These are phyloP conservation scores for Phytophthora niederhauseri DNA, from an alignment of 352 stramenopile species.

Conservation along the genomic window DNA sequence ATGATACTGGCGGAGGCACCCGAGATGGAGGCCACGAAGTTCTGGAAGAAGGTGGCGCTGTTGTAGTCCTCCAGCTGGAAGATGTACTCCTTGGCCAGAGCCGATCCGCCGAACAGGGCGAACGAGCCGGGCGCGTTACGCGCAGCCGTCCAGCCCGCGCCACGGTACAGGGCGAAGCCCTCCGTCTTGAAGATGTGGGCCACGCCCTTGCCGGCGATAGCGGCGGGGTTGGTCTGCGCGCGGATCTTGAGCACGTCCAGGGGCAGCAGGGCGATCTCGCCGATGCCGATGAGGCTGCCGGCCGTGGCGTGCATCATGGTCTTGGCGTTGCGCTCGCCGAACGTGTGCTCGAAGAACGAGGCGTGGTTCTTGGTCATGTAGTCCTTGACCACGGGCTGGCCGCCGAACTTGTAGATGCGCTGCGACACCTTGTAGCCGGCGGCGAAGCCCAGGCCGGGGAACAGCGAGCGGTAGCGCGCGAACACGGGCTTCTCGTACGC, in stretches of 20 bases:
- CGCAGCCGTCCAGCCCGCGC: slow-evolving; percentile 91
- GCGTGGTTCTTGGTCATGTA: slow-evolving; percentile 92
- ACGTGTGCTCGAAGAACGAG: slow-evolving; percentile 87
- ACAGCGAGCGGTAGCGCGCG: slow-evolving; percentile 88
- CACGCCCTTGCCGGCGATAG: slow-evolving; percentile 91
- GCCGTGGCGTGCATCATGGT: slow-evolving; percentile 94
- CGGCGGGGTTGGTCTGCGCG: slow-evolving; percentile 94
- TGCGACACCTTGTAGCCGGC: slow-evolving; percentile 97
- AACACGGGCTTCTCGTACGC: slow-evolving; percentile 78
- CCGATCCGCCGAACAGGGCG: slow-evolving; percentile 94
- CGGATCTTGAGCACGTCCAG: slow-evolving; percentile 98
- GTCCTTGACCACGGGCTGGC: slow-evolving; percentile 94
- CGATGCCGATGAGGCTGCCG: slow-evolving; percentile 94
- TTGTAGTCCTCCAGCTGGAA: slow-evolving; percentile 92
- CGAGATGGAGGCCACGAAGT: slow-evolving; percentile 88
- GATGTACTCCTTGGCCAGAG: slow-evolving; percentile 89
- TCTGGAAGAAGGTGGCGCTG: slow-evolving; percentile 93
- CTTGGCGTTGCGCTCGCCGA: slow-evolving; percentile 94
- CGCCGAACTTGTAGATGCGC: slow-evolving; percentile 97
- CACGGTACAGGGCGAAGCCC: slow-evolving; percentile 92
- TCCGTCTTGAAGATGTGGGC: slow-evolving; percentile 94
- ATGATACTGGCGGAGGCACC: slow-evolving; percentile 86
- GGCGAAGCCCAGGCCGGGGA: slow-evolving; percentile 93
- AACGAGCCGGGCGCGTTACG: slow-evolving; percentile 96
- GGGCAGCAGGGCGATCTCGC: slow-evolving; percentile 94